phyloP scores from a whole-genome alignment of 2,329 filamentous ascomycete species.

The Akanthomyces muscarius region DNA sequence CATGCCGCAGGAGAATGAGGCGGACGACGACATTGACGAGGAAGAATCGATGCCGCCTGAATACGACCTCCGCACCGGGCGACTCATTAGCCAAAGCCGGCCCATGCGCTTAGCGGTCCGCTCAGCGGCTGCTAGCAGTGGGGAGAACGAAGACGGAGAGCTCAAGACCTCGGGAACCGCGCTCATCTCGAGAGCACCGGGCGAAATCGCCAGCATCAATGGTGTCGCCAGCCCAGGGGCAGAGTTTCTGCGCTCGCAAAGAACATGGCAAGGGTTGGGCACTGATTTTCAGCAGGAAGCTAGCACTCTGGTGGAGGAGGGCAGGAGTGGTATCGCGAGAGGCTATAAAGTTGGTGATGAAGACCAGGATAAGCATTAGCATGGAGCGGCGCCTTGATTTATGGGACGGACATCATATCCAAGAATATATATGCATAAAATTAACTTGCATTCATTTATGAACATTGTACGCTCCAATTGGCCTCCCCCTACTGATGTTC shows the following conservation, averaged over 20 bases:
- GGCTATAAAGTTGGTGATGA: constrained; percentile 76
- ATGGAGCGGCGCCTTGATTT: constrained; percentile 6
- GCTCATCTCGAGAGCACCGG: constrained; percentile 56
- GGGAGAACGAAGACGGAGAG: constrained; percentile 20
- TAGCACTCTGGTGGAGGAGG: constrained; percentile 75
- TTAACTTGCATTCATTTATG: background rate
- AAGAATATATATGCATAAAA: background rate
- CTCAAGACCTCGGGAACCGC: constrained; percentile 22
- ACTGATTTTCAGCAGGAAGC: constrained; percentile 68
- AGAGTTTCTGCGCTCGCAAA: constrained; percentile 73
- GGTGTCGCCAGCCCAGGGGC: constrained; percentile 88
- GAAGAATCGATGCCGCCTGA: constrained; percentile 79
- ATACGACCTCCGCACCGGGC: constrained; percentile 86
- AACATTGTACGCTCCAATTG: background rate
- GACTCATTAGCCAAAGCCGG: constrained; percentile 72
- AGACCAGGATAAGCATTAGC: constrained; percentile 28
- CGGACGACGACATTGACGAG: constrained; percentile 46
- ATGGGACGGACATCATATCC: background rate
- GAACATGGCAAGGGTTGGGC: constrained; percentile 89
- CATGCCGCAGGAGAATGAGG: constrained; percentile 14
- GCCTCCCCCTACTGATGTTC: too few species aligned
- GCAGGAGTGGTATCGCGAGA: constrained; percentile 79
- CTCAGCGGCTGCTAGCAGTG: background rate
- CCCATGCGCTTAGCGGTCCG: constrained; percentile 54
- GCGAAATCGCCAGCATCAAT: constrained; percentile 76